Percentiles rank a stretch among this genome's conserved stretches.
Evolutionary conservation across 169 alveolate species (phyloP).

Genomic region (Eimeria brunetti): DNA sequence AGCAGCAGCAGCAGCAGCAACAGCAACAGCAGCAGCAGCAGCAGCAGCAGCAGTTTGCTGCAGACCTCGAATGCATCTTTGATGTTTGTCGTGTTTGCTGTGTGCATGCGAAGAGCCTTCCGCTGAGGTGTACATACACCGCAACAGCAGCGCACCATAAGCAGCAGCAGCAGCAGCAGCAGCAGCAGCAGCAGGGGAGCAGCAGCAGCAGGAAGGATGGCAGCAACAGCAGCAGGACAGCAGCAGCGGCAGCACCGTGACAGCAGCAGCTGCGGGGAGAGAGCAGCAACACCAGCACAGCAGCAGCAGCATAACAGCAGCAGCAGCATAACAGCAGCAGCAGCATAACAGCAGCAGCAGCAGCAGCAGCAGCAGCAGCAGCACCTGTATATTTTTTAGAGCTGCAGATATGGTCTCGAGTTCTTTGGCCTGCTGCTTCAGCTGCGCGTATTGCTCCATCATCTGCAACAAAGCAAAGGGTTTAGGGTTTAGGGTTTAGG

Average conservation of each 20-base stretch:
- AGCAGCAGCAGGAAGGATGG: background rate
- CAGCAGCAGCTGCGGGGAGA: background rate
- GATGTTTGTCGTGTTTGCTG: background rate
- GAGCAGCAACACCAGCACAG: background rate
- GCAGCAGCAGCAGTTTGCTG: conserved; percentile 3
- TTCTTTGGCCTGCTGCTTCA: conserved; percentile 19
- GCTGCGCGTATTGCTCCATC: conserved; percentile 1
- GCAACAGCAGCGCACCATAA: background rate
- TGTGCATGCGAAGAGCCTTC: background rate
- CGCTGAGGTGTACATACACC: background rate
- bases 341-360: background rate
- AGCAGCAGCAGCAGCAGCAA: background rate
- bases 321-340: background rate
- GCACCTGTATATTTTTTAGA: conserved; percentile 12
- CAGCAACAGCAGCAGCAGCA: conserved; percentile 22
- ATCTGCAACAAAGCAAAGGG: background rate
- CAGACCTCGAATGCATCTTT: background rate
- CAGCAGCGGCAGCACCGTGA: background rate
- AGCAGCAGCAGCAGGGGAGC: too few species aligned
- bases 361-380: conserved; percentile 25
- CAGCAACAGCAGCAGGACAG: background rate
- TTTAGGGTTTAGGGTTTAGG: background rate
- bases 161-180: conserved; percentile 26
- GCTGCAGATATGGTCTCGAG: background rate
- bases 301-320: background rate